Conservation (phyloP, 2,329 filamentous ascomycete genomes). For the Monosporascus ibericus region DNA sequence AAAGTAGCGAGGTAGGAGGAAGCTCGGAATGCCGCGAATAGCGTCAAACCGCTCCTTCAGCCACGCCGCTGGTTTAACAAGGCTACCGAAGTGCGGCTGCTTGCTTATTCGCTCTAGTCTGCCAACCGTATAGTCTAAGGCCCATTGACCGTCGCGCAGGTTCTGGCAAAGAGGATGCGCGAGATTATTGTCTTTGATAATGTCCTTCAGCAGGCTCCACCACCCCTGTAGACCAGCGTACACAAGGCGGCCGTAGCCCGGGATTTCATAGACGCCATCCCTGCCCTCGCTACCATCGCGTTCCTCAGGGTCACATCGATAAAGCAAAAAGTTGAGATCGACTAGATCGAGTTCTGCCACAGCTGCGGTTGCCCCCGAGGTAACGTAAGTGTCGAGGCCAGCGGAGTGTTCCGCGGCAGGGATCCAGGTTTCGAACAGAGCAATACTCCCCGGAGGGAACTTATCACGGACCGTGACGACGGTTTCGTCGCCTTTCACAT, state of each 20-base stretch:
- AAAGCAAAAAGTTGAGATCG: conserved; percentile 88
- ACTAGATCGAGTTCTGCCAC: conserved; percentile 69
- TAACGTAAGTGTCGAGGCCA: conserved; percentile 81
- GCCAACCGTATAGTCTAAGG: conserved; percentile 77
- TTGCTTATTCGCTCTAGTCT: conserved; percentile 69
- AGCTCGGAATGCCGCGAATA: conserved; percentile 78
- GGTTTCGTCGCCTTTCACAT: conserved; percentile 67
- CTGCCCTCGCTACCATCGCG: conserved; percentile 69
- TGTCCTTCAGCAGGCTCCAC: conserved; percentile 85
- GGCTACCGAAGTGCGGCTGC: conserved; percentile 52
- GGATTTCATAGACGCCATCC: conserved; percentile 86
- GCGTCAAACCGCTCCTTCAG: conserved; percentile 79
- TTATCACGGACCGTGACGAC: conserved; percentile 73
- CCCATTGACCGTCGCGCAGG: conserved; percentile 85
- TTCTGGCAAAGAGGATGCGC: conserved; percentile 93
- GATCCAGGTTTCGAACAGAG: conserved; percentile 94
- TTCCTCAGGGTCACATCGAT: conserved; percentile 85
- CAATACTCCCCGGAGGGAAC: conserved; percentile 91
- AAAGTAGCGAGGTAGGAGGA: conserved; percentile 89
- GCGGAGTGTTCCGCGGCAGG: conserved; percentile 77
- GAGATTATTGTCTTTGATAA: conserved; percentile 84
- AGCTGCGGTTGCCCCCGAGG: conserved; percentile 70
- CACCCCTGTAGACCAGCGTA: conserved; percentile 98
- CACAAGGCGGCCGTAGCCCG: conserved; percentile 74
- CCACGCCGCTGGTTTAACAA: conserved; percentile 69